A percentile compares a stretch with the other conserved stretches of the same genome.
phyloP scores from a whole-genome alignment of 2,329 filamentous ascomycete species.

The Colletotrichum filicis region DNA sequence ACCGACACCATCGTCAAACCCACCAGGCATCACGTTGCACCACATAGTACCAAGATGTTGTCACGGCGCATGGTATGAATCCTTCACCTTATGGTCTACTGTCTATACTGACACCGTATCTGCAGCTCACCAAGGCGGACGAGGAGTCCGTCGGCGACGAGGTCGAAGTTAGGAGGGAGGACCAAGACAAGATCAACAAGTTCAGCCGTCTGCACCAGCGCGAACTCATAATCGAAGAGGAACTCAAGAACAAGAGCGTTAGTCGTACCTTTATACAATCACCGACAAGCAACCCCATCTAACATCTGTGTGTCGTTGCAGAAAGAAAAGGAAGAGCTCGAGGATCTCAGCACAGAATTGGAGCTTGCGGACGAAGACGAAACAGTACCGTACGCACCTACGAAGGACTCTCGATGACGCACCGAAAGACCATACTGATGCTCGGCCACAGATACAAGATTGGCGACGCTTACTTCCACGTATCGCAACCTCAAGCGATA shows the following conservation, averaged over 20 bases:
- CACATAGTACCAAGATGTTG: constrained; percentile 50
- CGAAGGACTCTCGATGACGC: not conserved
- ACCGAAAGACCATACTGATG: not conserved
- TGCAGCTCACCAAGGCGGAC: constrained; percentile 91
- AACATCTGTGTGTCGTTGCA: constrained; percentile 49
- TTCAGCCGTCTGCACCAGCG: constrained; percentile 95
- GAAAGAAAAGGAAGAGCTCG: constrained; percentile 99
- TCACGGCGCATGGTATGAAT: constrained; percentile 69
- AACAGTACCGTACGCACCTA: constrained; percentile 76
- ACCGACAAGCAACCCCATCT: constrained; percentile 6
- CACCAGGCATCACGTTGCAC: not conserved
- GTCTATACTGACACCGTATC: constrained; percentile 6
- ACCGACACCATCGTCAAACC: not conserved
- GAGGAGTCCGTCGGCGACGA: constrained; percentile 84
- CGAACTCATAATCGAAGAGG: constrained; percentile 81
- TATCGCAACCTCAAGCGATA: constrained; percentile 87
- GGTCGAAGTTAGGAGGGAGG: constrained; percentile 92
- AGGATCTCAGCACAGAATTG: constrained; percentile 90
- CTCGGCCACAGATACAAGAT: constrained; percentile 83
- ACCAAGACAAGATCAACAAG: constrained; percentile 98
- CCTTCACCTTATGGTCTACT: no score
- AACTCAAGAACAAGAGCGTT: constrained; percentile 83
- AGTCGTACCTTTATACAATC: constrained; percentile 41
- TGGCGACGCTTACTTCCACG: constrained; percentile 92
- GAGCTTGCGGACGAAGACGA: constrained; percentile 97